Conservation (phyloP, 352 stramenopile genomes). For the Peronospora farinosa region DNA sequence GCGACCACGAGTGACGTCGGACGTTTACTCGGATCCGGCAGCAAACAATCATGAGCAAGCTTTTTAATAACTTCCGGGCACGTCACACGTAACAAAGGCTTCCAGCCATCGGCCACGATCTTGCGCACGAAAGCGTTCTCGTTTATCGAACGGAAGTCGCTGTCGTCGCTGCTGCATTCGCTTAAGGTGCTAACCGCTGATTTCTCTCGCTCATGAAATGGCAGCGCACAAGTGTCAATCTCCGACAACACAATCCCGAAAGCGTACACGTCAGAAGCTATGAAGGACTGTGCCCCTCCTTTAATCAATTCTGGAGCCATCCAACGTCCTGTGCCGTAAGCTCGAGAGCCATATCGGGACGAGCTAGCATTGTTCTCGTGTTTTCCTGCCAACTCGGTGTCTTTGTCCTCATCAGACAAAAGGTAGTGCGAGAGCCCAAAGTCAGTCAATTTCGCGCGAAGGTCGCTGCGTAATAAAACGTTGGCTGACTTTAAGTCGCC, state of each 20-base stretch:
- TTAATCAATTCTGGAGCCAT: constrained; percentile 82
- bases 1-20: constrained; percentile 44
- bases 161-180: constrained; percentile 21
- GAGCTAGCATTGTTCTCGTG: background rate
- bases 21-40: constrained; percentile 26
- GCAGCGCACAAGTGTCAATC: constrained; percentile 62
- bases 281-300: constrained; percentile 53
- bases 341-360: constrained; percentile 15
- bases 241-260: constrained; percentile 79
- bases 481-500: constrained; percentile 39
- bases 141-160: constrained; percentile 15
- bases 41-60: constrained; percentile 45
- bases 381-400: background rate
- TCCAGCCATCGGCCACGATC: constrained; percentile 46
- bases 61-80: constrained; percentile 41
- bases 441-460: constrained; percentile 36
- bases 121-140: constrained; percentile 46
- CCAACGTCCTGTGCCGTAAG: constrained; percentile 62
- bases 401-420: constrained; percentile 4
- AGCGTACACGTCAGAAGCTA: constrained; percentile 84
- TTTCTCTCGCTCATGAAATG: constrained; percentile 41
- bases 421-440: constrained; percentile 41
- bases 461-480: constrained; percentile 29
- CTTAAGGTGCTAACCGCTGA: constrained; percentile 5
- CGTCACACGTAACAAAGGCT: constrained; percentile 36